Conservation (phyloP, 2,329 filamentous ascomycete species). For the Byssothecium circinans region DNA sequence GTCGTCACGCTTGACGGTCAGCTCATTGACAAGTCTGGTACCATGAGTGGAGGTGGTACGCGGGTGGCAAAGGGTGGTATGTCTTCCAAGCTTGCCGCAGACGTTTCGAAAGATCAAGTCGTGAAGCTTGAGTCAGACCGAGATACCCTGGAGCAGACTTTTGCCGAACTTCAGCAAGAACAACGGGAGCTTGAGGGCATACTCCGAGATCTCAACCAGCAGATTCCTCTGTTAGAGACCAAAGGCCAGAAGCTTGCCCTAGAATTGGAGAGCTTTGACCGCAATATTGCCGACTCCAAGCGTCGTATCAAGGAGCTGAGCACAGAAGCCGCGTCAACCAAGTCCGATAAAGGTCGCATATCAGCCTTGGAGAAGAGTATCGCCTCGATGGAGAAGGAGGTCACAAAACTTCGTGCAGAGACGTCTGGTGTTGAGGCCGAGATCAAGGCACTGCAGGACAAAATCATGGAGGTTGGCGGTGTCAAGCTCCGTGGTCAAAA, state of each 20-base stretch:
- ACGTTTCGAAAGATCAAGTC: conserved; percentile 86
- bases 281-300: conserved; percentile 81
- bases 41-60: conserved; percentile 95
- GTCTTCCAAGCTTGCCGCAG: conserved; percentile 92
- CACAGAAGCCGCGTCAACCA: conserved; percentile 77
- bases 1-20: conserved; percentile 95
- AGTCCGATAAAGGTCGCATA: conserved; percentile 75
- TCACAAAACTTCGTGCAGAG: conserved; percentile 77
- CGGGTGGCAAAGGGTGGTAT: conserved; percentile 90
- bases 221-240: conserved; percentile 83
- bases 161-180: conserved; percentile 80
- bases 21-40: conserved; percentile 96
- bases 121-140: conserved; percentile 83
- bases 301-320: conserved; percentile 83
- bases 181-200: conserved; percentile 76
- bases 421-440: conserved; percentile 90
- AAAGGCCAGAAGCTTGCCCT: conserved; percentile 87
- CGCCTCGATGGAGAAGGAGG: conserved; percentile 71
- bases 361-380: conserved; percentile 77
- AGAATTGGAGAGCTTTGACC: conserved; percentile 83
- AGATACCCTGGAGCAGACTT: conserved; percentile 79
- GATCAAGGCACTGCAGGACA: conserved; percentile 89
- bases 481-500: conserved; percentile 89
- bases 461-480: conserved; percentile 97
- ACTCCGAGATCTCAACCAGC: conserved; percentile 70